Evolutionary conservation across 345 rosid genomes (phyloP), one percentile per base, ranked within the genome.

Genomic region (Hibiscus tridactylites): DNA sequence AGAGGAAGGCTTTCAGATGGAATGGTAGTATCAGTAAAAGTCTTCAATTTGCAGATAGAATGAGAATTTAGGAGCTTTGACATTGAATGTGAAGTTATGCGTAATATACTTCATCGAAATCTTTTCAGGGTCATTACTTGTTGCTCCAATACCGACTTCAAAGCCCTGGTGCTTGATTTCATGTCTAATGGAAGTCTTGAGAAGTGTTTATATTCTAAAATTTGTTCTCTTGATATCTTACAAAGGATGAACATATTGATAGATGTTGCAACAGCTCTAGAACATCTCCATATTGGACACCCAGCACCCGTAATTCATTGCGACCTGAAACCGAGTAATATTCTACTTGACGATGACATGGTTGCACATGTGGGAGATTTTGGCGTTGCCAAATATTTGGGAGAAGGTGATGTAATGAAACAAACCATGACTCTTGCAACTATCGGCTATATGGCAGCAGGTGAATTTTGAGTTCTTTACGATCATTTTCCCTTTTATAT

Each of bases 111-210:
- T 17, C 80, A 77, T 53, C 70, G 77, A 19, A 79, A 79, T 33
- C 73, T 79, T 9, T 70, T 79, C 4, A 79, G 68, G 62, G 29
- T 75, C 16, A 61, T 79, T 1, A 79, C 46, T 13, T 5, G 60
- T 10, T 79, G 81, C 42, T 29, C 76, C 0, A 75, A 9, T 13
- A 29, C 15, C 0, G 77, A 73, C n/a, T 3, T 54, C 0, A 68
- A 72, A 33, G 74, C 61, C 6, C 17, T 79, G 65, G 75, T 21
- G 17, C 13, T 68, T n/a, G 73, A 68, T 21, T 79, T 54, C 68
- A 72, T 72, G 82, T 42, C 73, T 46, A 68, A 68, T 12, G 60
- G 71, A 31, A 68, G 74, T 47, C 39, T 79, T 3, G 74, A 67
- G 28, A 79, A 54, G 6, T 66, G 56, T 53, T 26, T 79, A 52